phyloP scores from a whole-genome alignment of 148 eudicot genomes.

The Rhododendron ovatum region DNA sequence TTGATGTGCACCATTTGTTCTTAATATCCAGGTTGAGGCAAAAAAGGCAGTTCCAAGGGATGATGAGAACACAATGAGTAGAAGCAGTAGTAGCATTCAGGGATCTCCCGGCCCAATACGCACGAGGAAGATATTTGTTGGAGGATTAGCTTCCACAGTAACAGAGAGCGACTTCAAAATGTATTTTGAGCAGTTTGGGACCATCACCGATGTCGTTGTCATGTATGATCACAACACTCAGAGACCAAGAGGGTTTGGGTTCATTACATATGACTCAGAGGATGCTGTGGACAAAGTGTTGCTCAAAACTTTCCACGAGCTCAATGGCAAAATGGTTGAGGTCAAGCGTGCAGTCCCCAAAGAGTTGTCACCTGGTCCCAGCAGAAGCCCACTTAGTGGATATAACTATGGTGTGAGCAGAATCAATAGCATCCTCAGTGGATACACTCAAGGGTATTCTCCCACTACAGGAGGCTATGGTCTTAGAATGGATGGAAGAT shows the following conservation, averaged over 20 bases:
- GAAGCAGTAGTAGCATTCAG: conserved; percentile 31
- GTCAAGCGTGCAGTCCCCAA: conserved; percentile 35
- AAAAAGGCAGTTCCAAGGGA: conserved; percentile 39
- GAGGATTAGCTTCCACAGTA: conserved; percentile 33
- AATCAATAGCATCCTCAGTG: conserved; percentile 21
- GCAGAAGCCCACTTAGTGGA: conserved; percentile 24
- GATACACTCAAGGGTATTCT: conserved; percentile 45
- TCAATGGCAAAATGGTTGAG: conserved; percentile 38
- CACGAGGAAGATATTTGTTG: conserved; percentile 30
- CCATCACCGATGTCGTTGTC: conserved; percentile 29
- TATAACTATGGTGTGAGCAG: conserved; percentile 21
- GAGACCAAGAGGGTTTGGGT: conserved; percentile 37
- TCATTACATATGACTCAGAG: conserved; percentile 29
- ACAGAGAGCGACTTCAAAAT: conserved; percentile 24
- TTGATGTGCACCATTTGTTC: not conserved
- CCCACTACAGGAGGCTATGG: conserved; percentile 62
- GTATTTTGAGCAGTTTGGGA: conserved; percentile 34
- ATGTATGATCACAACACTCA: conserved; percentile 37
- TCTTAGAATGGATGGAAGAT: conserved; percentile 58
- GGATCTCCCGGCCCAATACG: conserved; percentile 31
- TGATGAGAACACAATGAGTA: conserved; percentile 25
- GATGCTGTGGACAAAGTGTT: conserved; percentile 31
- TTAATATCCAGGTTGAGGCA: conserved; percentile 31
- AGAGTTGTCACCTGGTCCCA: conserved; percentile 29
- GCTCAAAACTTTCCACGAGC: conserved; percentile 29